Percentiles rank a stretch among this genome's conserved stretches.
Evolutionary conservation across 345 rosid genomes (phyloP).

Genomic region (Gossypium longicalyx): DNA sequence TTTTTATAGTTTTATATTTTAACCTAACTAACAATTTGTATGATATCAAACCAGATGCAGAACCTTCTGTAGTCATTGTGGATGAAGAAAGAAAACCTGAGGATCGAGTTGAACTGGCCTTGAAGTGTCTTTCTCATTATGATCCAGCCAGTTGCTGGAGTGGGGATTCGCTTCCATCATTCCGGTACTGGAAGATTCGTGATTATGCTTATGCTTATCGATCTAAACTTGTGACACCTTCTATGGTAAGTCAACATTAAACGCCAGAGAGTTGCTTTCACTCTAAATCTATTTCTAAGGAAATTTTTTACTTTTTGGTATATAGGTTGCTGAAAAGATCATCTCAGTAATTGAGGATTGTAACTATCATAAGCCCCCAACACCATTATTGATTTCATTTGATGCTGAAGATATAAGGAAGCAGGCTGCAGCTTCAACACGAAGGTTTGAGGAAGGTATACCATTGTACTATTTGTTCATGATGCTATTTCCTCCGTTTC

Average conservation of each 20-base stretch:
- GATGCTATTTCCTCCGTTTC: not conserved
- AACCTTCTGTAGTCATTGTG: slow-evolving; percentile 38
- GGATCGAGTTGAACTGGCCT: slow-evolving; percentile 56
- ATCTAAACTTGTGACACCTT: slow-evolving; percentile 65
- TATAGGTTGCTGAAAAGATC: slow-evolving; percentile 62
- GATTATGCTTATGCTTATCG: slow-evolving; percentile 81
- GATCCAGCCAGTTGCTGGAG: slow-evolving; percentile 47
- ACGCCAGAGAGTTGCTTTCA: not conserved
- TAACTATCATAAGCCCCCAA: slow-evolving; percentile 48
- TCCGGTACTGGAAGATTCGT: slow-evolving; percentile 84
- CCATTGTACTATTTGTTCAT: not conserved
- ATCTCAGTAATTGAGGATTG: slow-evolving; percentile 54
- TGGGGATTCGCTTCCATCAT: slow-evolving; percentile 31
- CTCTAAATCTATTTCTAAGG: not conserved
- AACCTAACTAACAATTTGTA: not conserved
- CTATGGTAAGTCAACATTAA: slow-evolving; percentile 39
- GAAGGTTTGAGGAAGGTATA: slow-evolving; percentile 74
- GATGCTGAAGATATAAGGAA: slow-evolving; percentile 57
- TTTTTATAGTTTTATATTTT: not conserved
- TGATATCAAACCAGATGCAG: slow-evolving; percentile 44
- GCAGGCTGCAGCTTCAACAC: slow-evolving; percentile 80
- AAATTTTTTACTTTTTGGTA: slow-evolving; percentile 12
- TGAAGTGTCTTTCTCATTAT: slow-evolving; percentile 65
- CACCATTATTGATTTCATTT: slow-evolving; percentile 57
- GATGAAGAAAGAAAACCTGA: slow-evolving; percentile 64